Conservation (phyloP, 2,329 filamentous ascomycete species). For the Chaetomiaceae sp. region DNA sequence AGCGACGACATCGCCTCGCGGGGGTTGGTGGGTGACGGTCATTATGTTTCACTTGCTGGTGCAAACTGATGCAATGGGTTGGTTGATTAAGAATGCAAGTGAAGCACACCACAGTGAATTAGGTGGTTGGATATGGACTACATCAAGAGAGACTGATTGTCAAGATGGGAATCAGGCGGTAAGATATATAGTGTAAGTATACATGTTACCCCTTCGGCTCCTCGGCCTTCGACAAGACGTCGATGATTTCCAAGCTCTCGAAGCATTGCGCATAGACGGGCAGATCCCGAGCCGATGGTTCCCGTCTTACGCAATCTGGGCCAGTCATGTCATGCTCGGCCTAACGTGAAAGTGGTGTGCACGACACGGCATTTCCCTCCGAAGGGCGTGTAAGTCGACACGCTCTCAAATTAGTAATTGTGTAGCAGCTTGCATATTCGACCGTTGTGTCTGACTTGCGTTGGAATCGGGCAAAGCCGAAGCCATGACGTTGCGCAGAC, state of each 20-base stretch:
- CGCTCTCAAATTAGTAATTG: constrained; percentile 1
- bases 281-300: background rate
- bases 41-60: constrained; percentile 26
- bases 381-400: no score
- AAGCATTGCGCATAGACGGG: background rate
- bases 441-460: no score
- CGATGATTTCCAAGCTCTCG: constrained; percentile 10
- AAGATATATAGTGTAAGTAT: background rate
- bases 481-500: no score
- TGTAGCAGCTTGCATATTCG: background rate
- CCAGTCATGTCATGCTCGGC: no score
- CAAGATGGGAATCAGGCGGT: no score
- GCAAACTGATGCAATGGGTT: background rate
- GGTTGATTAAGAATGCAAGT: background rate
- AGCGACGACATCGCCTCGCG: constrained; percentile 56
- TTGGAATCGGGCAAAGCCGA: no score
- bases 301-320: constrained; percentile 13
- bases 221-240: background rate
- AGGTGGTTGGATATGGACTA: no score
- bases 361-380: no score
- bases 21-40: constrained; percentile 37
- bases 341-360: no score
- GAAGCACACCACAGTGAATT: no score
- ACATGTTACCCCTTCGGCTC: no score
- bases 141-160: no score